Conservation (phyloP, 192 early-diverging fungal species). For the Coemansia guatemalensis region DNA sequence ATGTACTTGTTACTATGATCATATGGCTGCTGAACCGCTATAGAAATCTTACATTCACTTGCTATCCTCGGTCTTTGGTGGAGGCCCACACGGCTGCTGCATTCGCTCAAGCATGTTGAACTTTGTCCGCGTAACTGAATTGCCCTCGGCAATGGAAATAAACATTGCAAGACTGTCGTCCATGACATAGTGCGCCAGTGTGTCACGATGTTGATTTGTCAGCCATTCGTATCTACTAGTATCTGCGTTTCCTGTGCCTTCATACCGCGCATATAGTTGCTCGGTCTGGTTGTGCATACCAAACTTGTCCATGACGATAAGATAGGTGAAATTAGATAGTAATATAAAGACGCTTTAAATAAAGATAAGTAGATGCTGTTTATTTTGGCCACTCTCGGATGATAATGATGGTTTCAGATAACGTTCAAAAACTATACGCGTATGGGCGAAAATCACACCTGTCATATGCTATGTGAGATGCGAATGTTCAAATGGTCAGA, state of each 20-base stretch:
- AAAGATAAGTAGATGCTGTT: no score
- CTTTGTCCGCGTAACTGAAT: conserved; percentile 22
- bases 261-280: conserved; percentile 44
- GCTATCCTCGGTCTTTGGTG: conserved; percentile 9
- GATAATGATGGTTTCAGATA: no score
- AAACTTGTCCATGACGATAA: conserved; percentile 46
- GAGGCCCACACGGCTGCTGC: conserved; percentile 33
- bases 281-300: conserved; percentile 57
- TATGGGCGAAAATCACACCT: no score
- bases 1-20: neutral
- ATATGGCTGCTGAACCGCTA: neutral
- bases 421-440: no score
- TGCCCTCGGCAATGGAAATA: conserved; percentile 45
- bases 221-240: conserved; percentile 49
- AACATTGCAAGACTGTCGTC: conserved; percentile 44
- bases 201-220: conserved; percentile 53
- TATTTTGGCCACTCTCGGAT: no score
- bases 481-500: no score
- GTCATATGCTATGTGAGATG: no score
- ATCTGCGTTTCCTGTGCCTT: conserved; percentile 50
- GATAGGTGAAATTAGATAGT: no score
- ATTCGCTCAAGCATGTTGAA: conserved; percentile 45
- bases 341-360: no score
- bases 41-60: neutral
- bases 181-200: conserved; percentile 43